Base-by-base conservation (phyloP, 208 protist species). In the Novymonas esmeraldas region DNA sequence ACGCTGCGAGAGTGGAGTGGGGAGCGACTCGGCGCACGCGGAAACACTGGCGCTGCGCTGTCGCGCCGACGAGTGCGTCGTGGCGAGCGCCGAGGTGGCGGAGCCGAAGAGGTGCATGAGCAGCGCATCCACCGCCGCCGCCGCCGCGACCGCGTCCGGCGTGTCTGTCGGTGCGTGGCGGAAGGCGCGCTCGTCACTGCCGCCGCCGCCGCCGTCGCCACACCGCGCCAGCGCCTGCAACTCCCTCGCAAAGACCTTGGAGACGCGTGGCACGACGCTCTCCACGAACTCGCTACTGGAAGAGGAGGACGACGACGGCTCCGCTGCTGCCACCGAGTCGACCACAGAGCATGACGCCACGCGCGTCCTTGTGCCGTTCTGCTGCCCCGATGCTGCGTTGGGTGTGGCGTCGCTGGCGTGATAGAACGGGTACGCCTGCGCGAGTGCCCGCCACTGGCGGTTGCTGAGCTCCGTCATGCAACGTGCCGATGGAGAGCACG, bases 361-460 rank as follows among this genome's bases (percentile, higher is more conserved):
- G n/a, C n/a, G n/a, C n/a, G n/a, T n/a, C n/a, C n/a, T n/a, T n/a
- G n/a, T n/a, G n/a, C n/a, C n/a, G n/a, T n/a, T n/a, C n/a, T n/a
- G n/a, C n/a, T n/a, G n/a, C n/a, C n/a, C n/a, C n/a, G n/a, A n/a
- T n/a, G n/a, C n/a, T n/a, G n/a, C n/a, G n/a, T n/a, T n/a, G n/a
- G n/a, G n/a, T n/a, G n/a, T n/a, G n/a, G n/a, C 14, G 2, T 44
- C 61, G 20, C 14, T 33, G 10, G 26, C 2, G 11, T 26, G 7
- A 36, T 57, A 87, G 13, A 82, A 64, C 0, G 81, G 78, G 44
- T 69, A 78, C 0, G 81, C 81, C 42, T 66, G 51, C 3, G 76
- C 46, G n/a, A 87, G 57, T 0, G 77, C 69, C 13, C 79, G 71
- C 81, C 78, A 84, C 38, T 87, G 81, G 6, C 60, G 60, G 31